Base-by-base conservation (phyloP, 2,329 filamentous ascomycete species). In the Epicoccum sorghinum region DNA sequence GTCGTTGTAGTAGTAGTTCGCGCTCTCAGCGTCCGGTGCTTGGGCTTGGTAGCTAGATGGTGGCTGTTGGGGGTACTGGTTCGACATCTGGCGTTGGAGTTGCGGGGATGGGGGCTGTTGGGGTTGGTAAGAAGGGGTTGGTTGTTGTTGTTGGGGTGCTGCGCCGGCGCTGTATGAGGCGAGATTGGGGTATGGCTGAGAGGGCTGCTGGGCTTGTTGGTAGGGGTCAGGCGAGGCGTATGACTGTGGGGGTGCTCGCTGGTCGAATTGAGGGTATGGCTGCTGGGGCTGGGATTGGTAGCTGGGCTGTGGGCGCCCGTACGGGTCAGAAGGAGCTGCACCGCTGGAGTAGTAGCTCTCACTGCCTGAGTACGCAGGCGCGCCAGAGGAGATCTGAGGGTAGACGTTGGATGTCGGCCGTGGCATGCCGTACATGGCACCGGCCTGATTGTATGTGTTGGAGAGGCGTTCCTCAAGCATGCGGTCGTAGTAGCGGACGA, bases 401-500 rank as follows among this genome's bases (percentile, higher is more conserved):
- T 96, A 96, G 12, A 89, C 82, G 47, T 81, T 81, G 18, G 80
- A 83, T 4, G 84, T 73, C 8, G 83, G 75, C 37, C 78, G 75
- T n/a, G 74, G 73, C 33, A 74, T 64, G 24, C 71, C 69, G 40
- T 76, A 76, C 61, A 75, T 74, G 32, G 78, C 73, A 30, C 72
- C 69, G 33, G 93, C 89, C 67, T 96, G 91, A 60, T 87, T 89
- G 72, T 98, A 98, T 1, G 95, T 93, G 73, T 89, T 96, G 7
- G 92, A 96, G 24, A 99, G 81, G 35, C 95, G 87, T 60, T 99
- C 95, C 75, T 99, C 95, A 13, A 99, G 83, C 95, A 99, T 98
- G 36, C 92, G 87, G 74, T 99, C 95, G 71, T 99, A 99, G 72
- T 98, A 98, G 30, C 95, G 86, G 4, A 99, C 95, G 24, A 98